Evolutionary conservation across 805 yeast genomes (phyloP).

Genomic region (Teunomyces aglyptinius): DNA sequence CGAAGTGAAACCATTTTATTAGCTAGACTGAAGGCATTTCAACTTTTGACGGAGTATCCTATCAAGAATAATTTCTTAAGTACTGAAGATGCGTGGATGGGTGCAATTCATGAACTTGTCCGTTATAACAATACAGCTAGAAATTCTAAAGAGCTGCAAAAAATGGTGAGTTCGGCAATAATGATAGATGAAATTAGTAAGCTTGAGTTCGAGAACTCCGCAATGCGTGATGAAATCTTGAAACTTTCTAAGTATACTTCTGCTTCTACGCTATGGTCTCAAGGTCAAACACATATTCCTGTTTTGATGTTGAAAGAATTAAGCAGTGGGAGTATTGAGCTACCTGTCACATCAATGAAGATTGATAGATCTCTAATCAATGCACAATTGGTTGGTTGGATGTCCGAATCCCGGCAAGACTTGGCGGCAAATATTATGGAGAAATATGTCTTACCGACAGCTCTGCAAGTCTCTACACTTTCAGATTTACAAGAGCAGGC

Average conservation of each 20-base stretch:
- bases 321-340: conserved; percentile 9
- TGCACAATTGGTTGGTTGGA: conserved; percentile 64
- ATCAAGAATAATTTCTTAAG: background rate
- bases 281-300: conserved; percentile 55
- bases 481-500: conserved; percentile 29
- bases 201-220: conserved; percentile 10
- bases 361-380: conserved; percentile 23
- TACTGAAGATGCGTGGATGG: conserved; percentile 14
- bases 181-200: conserved; percentile 39
- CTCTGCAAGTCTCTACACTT: conserved; percentile 10
- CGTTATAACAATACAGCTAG: conserved; percentile 45
- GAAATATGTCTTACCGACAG: conserved; percentile 54
- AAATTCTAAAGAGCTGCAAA: conserved; percentile 39
- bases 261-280: conserved; percentile 66
- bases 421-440: conserved; percentile 56
- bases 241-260: conserved; percentile 42
- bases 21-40: conserved; percentile 40
- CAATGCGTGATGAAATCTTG: conserved; percentile 8
- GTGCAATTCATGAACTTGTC: conserved; percentile 37
- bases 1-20: conserved; percentile 44
- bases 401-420: conserved; percentile 67
- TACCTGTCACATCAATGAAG: conserved; percentile 16
- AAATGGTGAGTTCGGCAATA: conserved; percentile 49
- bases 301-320: conserved; percentile 48
- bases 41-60: conserved; percentile 19